These are phyloP conservation scores for Candida stauntonica DNA, from an alignment of 805 yeast genomes.

Conservation along the genomic window DNA sequence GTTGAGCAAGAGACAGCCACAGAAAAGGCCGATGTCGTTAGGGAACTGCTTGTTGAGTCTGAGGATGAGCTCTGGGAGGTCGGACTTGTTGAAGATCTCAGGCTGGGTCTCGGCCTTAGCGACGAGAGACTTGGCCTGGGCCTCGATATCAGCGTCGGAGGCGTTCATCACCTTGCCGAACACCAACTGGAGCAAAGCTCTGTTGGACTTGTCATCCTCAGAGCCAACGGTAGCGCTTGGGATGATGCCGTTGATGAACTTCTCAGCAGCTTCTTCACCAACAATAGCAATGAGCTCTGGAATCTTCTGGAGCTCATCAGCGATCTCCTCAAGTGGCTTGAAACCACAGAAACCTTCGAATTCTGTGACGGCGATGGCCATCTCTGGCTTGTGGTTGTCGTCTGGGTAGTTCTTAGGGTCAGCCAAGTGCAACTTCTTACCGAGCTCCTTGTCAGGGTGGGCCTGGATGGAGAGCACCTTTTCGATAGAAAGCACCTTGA, in stretches of 20 bases:
- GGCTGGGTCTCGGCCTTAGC: slow-evolving; percentile 58
- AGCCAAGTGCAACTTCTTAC: slow-evolving; percentile 61
- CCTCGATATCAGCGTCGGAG: slow-evolving; percentile 50
- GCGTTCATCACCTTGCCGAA: slow-evolving; percentile 85
- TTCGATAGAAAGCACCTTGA: slow-evolving; percentile 88
- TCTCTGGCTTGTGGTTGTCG: slow-evolving; percentile 98
- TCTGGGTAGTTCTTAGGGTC: slow-evolving; percentile 97
- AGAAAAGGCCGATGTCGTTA: slow-evolving; percentile 88
- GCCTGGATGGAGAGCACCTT: slow-evolving; percentile 96
- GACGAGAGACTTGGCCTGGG: slow-evolving; percentile 61
- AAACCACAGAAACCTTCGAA: slow-evolving; percentile 99
- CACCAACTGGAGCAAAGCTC: slow-evolving; percentile 63
- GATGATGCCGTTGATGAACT: slow-evolving; percentile 48
- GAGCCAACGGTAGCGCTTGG: slow-evolving; percentile 40
- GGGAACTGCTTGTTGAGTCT: slow-evolving; percentile 88
- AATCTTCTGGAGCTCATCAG: slow-evolving; percentile 58
- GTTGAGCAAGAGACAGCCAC: slow-evolving; percentile 90
- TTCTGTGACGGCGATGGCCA: slow-evolving; percentile 95
- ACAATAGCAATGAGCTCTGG: slow-evolving; percentile 76
- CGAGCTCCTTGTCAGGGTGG: slow-evolving; percentile 91
- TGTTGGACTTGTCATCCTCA: slow-evolving; percentile 52
- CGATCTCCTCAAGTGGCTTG: slow-evolving; percentile 80
- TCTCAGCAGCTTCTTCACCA: slow-evolving; percentile 52
- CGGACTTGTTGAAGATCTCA: slow-evolving; percentile 44
- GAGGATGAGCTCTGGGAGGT: slow-evolving; percentile 67